Evolutionary conservation across 305 asterid genomes (phyloP).

Genomic region (Ajuga reptans): DNA sequence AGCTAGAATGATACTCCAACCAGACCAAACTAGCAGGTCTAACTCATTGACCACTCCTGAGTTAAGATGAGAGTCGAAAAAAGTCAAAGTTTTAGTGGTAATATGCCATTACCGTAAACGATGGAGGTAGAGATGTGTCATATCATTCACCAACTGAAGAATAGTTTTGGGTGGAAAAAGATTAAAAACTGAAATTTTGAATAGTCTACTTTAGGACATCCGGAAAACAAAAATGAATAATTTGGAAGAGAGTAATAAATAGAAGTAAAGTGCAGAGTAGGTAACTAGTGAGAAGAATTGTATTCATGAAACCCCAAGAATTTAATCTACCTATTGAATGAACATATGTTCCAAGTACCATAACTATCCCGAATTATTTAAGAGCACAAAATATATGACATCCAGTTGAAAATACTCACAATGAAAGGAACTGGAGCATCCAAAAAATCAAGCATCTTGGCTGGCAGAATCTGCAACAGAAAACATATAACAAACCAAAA

Average conservation of each 20-base stretch:
- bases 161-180: background rate
- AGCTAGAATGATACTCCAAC: background rate
- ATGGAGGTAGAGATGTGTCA: background rate
- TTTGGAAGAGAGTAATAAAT: background rate
- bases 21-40: background rate
- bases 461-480: constrained; percentile 74
- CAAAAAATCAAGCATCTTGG: constrained; percentile 82
- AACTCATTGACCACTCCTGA: background rate
- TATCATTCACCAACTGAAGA: background rate
- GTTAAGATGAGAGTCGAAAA: background rate
- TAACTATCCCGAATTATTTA: background rate
- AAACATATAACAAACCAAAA: constrained; percentile 8
- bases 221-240: background rate
- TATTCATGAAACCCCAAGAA: background rate
- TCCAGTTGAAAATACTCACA: constrained; percentile 40
- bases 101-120: background rate
- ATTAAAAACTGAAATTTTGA: background rate
- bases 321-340: background rate
- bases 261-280: background rate
- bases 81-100: background rate
- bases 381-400: background rate
- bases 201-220: background rate
- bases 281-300: background rate
- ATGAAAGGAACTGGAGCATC: constrained; percentile 98
- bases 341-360: constrained; percentile 8